Percentiles rank a stretch among this genome's conserved stretches.
phyloP scores from a whole-genome alignment of 805 yeast species.

The Wickerhamomyces ciferrii region DNA sequence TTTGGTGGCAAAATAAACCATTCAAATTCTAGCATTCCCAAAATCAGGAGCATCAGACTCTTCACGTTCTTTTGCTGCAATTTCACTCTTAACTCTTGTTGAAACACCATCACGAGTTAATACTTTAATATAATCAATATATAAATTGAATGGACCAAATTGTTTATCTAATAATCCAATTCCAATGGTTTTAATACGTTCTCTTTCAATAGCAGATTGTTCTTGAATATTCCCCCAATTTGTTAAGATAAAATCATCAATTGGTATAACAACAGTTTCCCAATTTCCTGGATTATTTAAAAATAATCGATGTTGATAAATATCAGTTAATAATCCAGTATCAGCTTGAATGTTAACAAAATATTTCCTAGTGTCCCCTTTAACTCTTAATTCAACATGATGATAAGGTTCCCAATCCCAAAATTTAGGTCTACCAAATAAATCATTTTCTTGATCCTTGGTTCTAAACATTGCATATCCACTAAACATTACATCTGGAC shows the following conservation, averaged over 20 bases:
- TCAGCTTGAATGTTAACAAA: slow-evolving; percentile 80
- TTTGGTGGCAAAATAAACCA: no score
- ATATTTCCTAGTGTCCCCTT: slow-evolving; percentile 69
- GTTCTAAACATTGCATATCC: slow-evolving; percentile 86
- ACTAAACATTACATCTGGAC: slow-evolving; percentile 58
- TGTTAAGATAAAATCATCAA: slow-evolving; percentile 76
- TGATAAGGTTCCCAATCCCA: slow-evolving; percentile 70
- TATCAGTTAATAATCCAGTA: slow-evolving; percentile 69
- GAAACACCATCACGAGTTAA: slow-evolving; percentile 40
- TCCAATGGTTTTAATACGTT: slow-evolving; percentile 67
- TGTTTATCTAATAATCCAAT: slow-evolving; percentile 73
- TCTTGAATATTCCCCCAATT: slow-evolving; percentile 71
- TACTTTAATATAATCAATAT: slow-evolving; percentile 70
- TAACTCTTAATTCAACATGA: slow-evolving; percentile 64
- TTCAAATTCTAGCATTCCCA: neutral
- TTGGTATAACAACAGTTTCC: slow-evolving; percentile 79
- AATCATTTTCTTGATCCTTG: slow-evolving; percentile 46
- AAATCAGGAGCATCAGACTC: neutral
- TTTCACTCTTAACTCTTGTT: neutral
- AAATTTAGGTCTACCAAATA: slow-evolving; percentile 38
- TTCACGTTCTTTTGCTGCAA: neutral
- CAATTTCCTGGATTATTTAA: slow-evolving; percentile 67
- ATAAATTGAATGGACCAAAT: slow-evolving; percentile 68
- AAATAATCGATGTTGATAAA: slow-evolving; percentile 78
- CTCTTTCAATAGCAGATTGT: slow-evolving; percentile 53